A percentile compares a stretch with the other conserved stretches of the same genome.
phyloP scores from a whole-genome alignment of 129 eudicot species.

The Ambrosia trifida region DNA sequence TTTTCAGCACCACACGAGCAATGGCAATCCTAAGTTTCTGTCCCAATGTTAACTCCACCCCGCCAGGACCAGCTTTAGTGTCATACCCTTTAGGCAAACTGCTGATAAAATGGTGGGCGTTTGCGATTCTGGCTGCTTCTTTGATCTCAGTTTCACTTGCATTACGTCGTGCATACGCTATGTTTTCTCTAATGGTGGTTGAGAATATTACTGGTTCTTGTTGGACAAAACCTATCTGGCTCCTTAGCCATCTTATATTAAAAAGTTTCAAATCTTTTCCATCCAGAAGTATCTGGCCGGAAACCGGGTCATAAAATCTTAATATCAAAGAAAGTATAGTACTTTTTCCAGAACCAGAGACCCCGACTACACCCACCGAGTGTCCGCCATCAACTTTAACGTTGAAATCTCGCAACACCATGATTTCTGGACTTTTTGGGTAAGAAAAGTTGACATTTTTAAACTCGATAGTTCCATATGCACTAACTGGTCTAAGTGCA shows the following conservation, averaged over 20 bases:
- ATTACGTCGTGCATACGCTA: constrained; percentile 47
- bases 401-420: constrained; percentile 55
- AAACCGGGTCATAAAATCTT: constrained; percentile 60
- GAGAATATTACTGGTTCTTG: constrained; percentile 70
- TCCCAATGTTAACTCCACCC: constrained; percentile 57
- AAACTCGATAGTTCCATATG: constrained; percentile 59
- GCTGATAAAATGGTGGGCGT: constrained; percentile 66
- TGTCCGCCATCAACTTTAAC: constrained; percentile 59
- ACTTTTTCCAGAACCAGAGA: constrained; percentile 70
- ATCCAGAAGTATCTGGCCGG: constrained; percentile 53
- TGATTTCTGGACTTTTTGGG: constrained; percentile 48
- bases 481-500: constrained; percentile 54
- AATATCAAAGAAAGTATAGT: constrained; percentile 54
- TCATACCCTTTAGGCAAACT: constrained; percentile 68
- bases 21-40: constrained; percentile 59
- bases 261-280: constrained; percentile 51
- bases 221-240: constrained; percentile 58
- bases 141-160: constrained; percentile 64
- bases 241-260: constrained; percentile 64
- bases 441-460: constrained; percentile 51
- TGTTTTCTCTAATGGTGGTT: constrained; percentile 66
- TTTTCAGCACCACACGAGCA: constrained; percentile 62
- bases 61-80: constrained; percentile 54
- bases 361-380: constrained; percentile 62
- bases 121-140: constrained; percentile 68